These are phyloP conservation scores for Hordeum pubiflorum DNA, from an alignment of 202 grass and related monocot genomes.

Conservation along the genomic window DNA sequence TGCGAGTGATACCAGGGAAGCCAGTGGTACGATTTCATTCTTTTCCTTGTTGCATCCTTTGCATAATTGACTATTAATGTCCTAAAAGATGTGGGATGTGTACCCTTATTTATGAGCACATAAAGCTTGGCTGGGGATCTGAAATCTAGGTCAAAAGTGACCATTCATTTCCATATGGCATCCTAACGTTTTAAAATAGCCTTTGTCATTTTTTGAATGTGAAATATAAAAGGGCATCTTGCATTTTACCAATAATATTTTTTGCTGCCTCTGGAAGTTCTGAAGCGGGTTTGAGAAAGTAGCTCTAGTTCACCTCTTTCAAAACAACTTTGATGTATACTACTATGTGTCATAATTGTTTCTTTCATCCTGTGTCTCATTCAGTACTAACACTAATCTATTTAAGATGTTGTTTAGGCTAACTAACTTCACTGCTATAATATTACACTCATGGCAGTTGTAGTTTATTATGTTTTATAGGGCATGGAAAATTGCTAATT, in stretches of 20 bases:
- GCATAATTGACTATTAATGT: conserved; percentile 21
- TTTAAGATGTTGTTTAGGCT: conserved; percentile 10
- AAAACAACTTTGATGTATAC: not conserved
- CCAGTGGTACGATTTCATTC: conserved; percentile 35
- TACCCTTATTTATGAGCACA: not conserved
- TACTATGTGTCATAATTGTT: not conserved
- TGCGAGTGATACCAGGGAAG: conserved; percentile 19
- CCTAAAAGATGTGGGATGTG: not conserved
- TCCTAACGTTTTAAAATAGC: not conserved
- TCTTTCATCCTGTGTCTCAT: not conserved
- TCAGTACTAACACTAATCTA: not conserved
- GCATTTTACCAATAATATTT: not conserved
- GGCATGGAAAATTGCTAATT: not conserved
- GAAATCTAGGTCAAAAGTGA: conserved; percentile 17
- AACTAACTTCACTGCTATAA: conserved; percentile 17
- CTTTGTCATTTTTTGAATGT: not conserved
- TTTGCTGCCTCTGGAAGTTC: not conserved
- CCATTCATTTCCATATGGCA: not conserved
- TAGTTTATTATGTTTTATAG: not conserved
- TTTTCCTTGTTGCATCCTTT: conserved; percentile 14
- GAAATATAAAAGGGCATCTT: not conserved
- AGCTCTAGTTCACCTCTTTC: not conserved
- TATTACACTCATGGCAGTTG: not conserved
- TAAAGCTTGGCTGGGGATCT: not conserved
- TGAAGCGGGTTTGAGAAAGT: not conserved